Evolutionary conservation across 257 asterid species (phyloP).

Genomic region (Catharanthus roseus): DNA sequence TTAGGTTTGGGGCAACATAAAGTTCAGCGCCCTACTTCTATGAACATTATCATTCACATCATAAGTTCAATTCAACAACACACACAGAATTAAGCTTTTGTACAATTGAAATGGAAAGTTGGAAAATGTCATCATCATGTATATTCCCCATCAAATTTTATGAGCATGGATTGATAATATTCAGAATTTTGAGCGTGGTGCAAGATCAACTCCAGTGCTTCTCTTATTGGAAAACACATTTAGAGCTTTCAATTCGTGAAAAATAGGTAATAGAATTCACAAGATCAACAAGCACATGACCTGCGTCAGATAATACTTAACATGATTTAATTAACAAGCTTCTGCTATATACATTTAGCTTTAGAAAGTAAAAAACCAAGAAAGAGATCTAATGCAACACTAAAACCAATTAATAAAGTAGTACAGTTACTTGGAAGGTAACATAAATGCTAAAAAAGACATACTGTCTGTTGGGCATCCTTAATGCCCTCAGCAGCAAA

Average conservation of each 20-base stretch:
- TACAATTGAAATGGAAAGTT: not conserved
- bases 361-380: not conserved
- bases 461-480: constrained; percentile 99
- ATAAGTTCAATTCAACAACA: too few species aligned
- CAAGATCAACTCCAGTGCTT: not conserved
- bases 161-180: not conserved
- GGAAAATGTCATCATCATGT: not conserved
- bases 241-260: not conserved
- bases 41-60: too few species aligned
- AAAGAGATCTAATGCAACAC: not conserved
- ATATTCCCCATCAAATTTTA: not conserved
- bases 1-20: not conserved
- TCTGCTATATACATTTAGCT: not conserved
- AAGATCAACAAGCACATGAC: not conserved
- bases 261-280: not conserved
- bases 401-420: not conserved
- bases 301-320: not conserved
- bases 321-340: not conserved
- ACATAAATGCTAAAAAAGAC: constrained; percentile 16
- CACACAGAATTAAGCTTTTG: too few species aligned
- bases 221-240: not conserved
- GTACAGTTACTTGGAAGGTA: not conserved
- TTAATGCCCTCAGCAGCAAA: constrained; percentile 97
- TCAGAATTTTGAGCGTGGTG: not conserved
- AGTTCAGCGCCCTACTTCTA: too few species aligned